A percentile compares a stretch with the other conserved stretches of the same genome.
These are phyloP conservation scores for Vachellia pachyceras DNA, from an alignment of 306 rosid species.

Conservation along the genomic window DNA sequence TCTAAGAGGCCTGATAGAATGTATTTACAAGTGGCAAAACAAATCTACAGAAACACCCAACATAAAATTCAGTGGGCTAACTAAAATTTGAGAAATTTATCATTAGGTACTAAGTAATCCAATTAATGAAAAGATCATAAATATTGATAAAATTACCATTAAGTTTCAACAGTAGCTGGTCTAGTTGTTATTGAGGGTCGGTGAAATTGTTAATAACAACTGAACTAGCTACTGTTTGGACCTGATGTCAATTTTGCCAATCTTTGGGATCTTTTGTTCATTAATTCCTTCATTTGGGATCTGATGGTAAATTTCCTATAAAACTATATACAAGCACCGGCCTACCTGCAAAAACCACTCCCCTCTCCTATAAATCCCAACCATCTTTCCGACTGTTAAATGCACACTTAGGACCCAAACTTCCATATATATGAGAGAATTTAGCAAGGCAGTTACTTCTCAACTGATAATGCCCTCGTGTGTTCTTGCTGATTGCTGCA, in stretches of 20 bases:
- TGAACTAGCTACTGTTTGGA: too few relatives aligned
- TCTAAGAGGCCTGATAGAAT: constrained; percentile 42
- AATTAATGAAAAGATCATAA: too few relatives aligned
- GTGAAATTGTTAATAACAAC: too few relatives aligned
- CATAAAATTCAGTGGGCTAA: constrained; percentile 50
- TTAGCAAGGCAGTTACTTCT: constrained; percentile 74
- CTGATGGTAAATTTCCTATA: too few relatives aligned
- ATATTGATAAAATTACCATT: too few relatives aligned
- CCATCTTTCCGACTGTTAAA: constrained; percentile 81
- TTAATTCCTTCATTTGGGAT: too few relatives aligned
- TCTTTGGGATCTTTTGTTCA: too few relatives aligned
- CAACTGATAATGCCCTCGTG: constrained; percentile 64
- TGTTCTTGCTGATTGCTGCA: constrained; percentile 88
- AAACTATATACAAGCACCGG: neutral
- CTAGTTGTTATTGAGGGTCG: too few relatives aligned
- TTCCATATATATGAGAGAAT: constrained; percentile 76
- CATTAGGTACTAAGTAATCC: too few relatives aligned
- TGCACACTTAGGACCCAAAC: constrained; percentile 70
- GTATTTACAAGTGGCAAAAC: constrained; percentile 65
- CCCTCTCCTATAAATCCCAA: constrained; percentile 79
- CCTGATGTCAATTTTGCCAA: too few relatives aligned
- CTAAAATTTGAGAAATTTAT: too few relatives aligned
- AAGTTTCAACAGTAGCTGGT: too few relatives aligned
- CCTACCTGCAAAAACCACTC: constrained; percentile 38
- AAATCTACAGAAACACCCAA: constrained; percentile 52